Percentiles rank a stretch among this genome's conserved stretches.
Conservation (phyloP, 345 rosid genomes). For the Moringa oleifera region DNA sequence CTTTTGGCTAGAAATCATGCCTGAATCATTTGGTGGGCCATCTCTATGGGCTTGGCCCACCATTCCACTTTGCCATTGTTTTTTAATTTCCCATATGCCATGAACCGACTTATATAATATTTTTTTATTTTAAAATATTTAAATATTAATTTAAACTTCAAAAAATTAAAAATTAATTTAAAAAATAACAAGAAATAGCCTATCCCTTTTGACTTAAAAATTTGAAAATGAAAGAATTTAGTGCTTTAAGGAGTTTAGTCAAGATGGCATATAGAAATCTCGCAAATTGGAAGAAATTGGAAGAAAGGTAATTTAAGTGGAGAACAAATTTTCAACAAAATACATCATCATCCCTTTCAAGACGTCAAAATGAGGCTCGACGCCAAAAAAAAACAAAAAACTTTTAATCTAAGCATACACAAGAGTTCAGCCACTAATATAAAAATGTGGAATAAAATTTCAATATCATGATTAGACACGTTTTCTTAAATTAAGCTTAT, state of each 20-base stretch:
- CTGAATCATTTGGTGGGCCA: conserved; percentile 24
- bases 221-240: too few species aligned
- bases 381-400: too few species aligned
- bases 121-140: too few species aligned
- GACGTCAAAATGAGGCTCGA: not conserved
- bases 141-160: too few species aligned
- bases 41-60: not conserved
- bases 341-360: not conserved
- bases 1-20: conserved; percentile 1
- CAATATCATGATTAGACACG: not conserved
- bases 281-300: not conserved
- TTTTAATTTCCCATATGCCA: too few species aligned
- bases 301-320: not conserved
- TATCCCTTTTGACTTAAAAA: not conserved
- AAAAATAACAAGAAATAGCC: not conserved
- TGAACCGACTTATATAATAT: too few species aligned
- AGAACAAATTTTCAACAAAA: not conserved
- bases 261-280: not conserved
- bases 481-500: too few species aligned
- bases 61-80: not conserved
- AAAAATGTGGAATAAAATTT: not conserved
- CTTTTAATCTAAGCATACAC: not conserved
- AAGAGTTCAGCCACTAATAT: too few species aligned
- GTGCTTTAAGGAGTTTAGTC: not conserved
- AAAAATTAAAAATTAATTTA: too few species aligned